A percentile compares a stretch with the other conserved stretches of the same genome.
phyloP scores from a whole-genome alignment of 1,284 basidiomycete genomes.

The Ceratobasidium sp. region DNA sequence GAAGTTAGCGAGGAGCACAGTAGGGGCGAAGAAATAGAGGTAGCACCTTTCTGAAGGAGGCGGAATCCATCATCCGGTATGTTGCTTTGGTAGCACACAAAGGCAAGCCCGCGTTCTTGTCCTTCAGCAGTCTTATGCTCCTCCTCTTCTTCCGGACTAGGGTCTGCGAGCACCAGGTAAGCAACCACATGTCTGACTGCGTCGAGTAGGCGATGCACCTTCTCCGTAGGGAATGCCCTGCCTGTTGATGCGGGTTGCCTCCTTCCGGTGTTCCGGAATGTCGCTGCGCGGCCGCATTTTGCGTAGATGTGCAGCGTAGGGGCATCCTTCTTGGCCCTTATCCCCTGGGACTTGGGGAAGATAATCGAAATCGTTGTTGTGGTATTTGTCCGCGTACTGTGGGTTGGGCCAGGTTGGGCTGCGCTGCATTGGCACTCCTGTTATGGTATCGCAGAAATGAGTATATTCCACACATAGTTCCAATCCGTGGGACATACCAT shows the following conservation, averaged over 20 bases:
- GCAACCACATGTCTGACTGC: not conserved
- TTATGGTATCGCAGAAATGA: conserved; percentile 48
- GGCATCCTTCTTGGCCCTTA: not conserved
- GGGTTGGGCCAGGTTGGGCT: conserved; percentile 59
- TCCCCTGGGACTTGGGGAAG: not conserved
- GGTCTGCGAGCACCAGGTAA: not conserved
- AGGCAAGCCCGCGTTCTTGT: conserved; percentile 15
- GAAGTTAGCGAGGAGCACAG: too few species aligned
- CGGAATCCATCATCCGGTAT: not conserved
- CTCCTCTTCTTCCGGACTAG: not conserved
- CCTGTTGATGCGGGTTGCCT: conserved; percentile 2
- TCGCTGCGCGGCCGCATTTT: conserved; percentile 20
- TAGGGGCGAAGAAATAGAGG: too few species aligned
- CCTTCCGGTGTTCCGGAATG: not conserved
- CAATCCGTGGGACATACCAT: not conserved
- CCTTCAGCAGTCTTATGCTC: not conserved
- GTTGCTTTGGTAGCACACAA: conserved; percentile 13
- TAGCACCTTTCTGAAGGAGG: not conserved
- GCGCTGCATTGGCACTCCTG: conserved; percentile 63
- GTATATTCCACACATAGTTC: not conserved
- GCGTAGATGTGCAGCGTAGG: conserved; percentile 22
- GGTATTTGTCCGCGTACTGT: conserved; percentile 54
- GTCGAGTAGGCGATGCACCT: not conserved
- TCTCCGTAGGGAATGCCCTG: conserved; percentile 14
- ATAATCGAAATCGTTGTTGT: not conserved